A percentile compares a stretch with the other conserved stretches of the same genome.
Evolutionary conservation across 495 filamentous ascomycete species (phyloP).

Genomic region (Trichocladium uniseriatum): DNA sequence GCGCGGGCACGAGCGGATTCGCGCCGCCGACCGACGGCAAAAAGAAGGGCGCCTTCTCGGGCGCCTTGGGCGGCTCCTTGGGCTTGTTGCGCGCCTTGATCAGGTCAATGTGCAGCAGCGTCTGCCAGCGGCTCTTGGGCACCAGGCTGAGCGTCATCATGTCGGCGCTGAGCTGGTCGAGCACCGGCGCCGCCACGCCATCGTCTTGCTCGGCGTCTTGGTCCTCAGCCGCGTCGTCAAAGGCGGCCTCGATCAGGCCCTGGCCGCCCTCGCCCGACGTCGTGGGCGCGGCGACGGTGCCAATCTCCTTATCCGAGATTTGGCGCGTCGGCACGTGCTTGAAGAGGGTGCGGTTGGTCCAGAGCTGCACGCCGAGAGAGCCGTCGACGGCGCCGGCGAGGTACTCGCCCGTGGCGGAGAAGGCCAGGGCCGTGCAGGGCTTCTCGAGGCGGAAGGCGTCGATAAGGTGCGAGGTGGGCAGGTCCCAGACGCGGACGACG

Average conservation of each 20-base stretch:
- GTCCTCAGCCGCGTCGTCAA: slow-evolving; percentile 43
- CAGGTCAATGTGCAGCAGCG: slow-evolving; percentile 76
- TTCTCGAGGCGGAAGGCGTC: slow-evolving; percentile 71
- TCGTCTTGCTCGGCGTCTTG: slow-evolving; percentile 32
- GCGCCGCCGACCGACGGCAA: slow-evolving; percentile 56
- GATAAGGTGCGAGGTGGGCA: slow-evolving; percentile 90
- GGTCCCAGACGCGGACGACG: slow-evolving; percentile 81
- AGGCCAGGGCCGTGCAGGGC: slow-evolving; percentile 72
- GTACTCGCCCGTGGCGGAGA: slow-evolving; percentile 84
- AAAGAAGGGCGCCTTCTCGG: slow-evolving; percentile 95
- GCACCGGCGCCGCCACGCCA: slow-evolving; percentile 35
- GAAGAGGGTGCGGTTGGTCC: slow-evolving; percentile 89
- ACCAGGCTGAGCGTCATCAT: slow-evolving; percentile 84
- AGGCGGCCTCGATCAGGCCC: slow-evolving; percentile 56
- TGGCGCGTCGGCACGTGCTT: slow-evolving; percentile 74
- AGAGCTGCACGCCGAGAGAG: slow-evolving; percentile 79
- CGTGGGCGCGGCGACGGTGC: slow-evolving; percentile 52
- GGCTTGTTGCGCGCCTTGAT: slow-evolving; percentile 94
- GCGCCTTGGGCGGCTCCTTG: slow-evolving; percentile 78
- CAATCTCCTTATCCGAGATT: slow-evolving; percentile 65
- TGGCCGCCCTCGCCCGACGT: slow-evolving; percentile 77
- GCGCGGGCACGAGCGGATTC: slow-evolving; percentile 19
- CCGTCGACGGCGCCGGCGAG: slow-evolving; percentile 81
- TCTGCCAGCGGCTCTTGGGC: slow-evolving; percentile 87
- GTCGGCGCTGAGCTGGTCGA: slow-evolving; percentile 68